A percentile compares a stretch with the other conserved stretches of the same genome.
These are phyloP conservation scores for Calonectria pseudoturangicola DNA, from an alignment of 2,329 filamentous ascomycete genomes.

Conservation along the genomic window DNA sequence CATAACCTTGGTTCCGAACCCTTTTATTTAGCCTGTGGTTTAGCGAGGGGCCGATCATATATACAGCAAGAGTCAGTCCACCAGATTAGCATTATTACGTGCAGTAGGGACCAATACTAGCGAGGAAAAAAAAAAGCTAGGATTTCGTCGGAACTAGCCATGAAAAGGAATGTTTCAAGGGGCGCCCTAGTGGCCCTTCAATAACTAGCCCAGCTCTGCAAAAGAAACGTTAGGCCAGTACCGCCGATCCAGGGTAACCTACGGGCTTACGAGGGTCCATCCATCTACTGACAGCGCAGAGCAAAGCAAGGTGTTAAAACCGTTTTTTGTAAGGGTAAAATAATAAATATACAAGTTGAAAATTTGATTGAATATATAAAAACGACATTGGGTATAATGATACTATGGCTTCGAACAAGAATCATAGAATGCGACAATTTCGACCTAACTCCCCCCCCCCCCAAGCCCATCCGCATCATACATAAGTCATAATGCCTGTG, in stretches of 20 bases:
- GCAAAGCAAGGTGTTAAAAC: background rate
- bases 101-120: background rate
- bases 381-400: too few relatives aligned
- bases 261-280: background rate
- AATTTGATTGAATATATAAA: too few relatives aligned
- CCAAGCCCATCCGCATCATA: background rate
- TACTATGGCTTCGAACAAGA: too few relatives aligned
- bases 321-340: too few relatives aligned
- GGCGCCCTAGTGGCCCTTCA: background rate
- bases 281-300: background rate
- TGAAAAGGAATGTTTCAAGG: conserved; percentile 23
- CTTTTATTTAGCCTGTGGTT: background rate
- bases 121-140: background rate
- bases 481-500: too few relatives aligned
- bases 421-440: too few relatives aligned
- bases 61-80: conserved; percentile 3
- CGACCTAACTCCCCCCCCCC: background rate
- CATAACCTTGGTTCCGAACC: conserved; percentile 4
- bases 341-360: too few relatives aligned
- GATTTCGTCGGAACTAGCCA: background rate
- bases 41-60: conserved; percentile 6
- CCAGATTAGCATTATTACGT: conserved; percentile 24
- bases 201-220: background rate
- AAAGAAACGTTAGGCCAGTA: conserved; percentile 11
- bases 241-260: conserved; percentile 9